phyloP scores from a whole-genome alignment of 2,329 filamentous ascomycete species.

The Diplodia mutila region DNA sequence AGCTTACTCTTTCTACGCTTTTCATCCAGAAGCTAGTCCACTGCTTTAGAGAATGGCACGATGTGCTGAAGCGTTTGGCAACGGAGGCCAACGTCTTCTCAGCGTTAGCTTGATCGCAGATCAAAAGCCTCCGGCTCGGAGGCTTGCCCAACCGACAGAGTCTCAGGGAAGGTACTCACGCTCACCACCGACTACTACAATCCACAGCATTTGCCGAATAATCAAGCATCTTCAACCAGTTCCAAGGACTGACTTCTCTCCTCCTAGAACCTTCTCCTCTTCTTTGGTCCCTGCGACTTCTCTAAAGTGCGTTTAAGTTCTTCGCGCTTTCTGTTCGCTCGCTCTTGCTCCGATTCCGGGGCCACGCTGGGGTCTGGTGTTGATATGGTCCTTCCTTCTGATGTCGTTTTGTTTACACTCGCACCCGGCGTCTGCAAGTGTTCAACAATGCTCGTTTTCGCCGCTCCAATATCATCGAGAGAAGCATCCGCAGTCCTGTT shows the following conservation, averaged over 20 bases:
- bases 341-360: slow-evolving; percentile 53
- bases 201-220: too few relatives aligned
- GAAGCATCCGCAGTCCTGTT: background rate
- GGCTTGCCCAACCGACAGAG: background rate
- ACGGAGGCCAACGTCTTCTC: background rate
- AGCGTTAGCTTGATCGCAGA: background rate
- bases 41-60: background rate
- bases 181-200: background rate
- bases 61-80: background rate
- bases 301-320: slow-evolving; percentile 60
- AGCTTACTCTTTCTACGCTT: background rate
- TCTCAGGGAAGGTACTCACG: background rate
- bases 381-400: background rate
- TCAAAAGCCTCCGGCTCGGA: background rate
- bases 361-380: background rate
- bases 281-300: slow-evolving; percentile 56
- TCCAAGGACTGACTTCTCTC: background rate
- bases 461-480: background rate
- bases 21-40: background rate
- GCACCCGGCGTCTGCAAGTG: background rate
- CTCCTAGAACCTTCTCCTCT: slow-evolving; percentile 58
- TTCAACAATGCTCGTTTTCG: background rate
- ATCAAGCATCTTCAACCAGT: background rate
- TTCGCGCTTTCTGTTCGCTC: slow-evolving; percentile 58
- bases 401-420: background rate